A percentile compares a stretch with the other conserved stretches of the same genome.
These are phyloP conservation scores for Apiotrichum siamense DNA, from an alignment of 1,284 basidiomycete species.

Conservation along the genomic window DNA sequence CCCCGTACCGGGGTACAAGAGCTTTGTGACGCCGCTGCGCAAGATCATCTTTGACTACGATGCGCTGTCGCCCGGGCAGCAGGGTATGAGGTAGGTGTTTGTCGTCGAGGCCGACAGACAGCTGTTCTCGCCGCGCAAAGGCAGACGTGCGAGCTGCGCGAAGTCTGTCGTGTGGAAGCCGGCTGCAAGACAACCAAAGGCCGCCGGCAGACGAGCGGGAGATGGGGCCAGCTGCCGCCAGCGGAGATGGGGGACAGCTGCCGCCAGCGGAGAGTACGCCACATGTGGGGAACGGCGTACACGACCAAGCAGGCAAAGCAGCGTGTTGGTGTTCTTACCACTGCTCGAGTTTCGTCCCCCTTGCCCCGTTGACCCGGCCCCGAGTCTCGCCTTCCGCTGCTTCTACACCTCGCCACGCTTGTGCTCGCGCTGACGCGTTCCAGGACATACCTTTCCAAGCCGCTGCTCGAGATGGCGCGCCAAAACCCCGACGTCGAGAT, in stretches of 20 bases:
- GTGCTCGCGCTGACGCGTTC: background rate
- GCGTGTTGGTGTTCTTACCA: too few species aligned
- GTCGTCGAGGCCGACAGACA: slow-evolving; percentile 20
- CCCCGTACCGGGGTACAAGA: slow-evolving; percentile 40
- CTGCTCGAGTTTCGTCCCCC: too few species aligned
- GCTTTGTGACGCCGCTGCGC: slow-evolving; percentile 42
- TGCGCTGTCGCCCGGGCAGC: slow-evolving; percentile 33
- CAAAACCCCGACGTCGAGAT: slow-evolving; percentile 48
- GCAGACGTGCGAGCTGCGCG: background rate
- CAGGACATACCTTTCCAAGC: slow-evolving; percentile 17
- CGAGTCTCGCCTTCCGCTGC: too few species aligned
- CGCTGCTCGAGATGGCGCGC: slow-evolving; percentile 28
- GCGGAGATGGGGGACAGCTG: too few species aligned
- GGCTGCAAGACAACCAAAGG: too few species aligned
- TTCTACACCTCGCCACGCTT: background rate
- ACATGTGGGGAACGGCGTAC: too few species aligned
- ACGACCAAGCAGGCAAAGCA: too few species aligned
- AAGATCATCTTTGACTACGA: slow-evolving; percentile 45
- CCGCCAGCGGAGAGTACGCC: too few species aligned
- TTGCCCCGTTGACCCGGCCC: too few species aligned
- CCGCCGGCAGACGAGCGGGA: too few species aligned
- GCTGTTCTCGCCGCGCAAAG: background rate
- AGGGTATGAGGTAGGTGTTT: slow-evolving; percentile 36
- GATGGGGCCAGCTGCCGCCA: too few species aligned
- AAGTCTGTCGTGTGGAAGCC: background rate